Conservation (phyloP, 257 asterid species). For the Ajuga chamaepitys region DNA sequence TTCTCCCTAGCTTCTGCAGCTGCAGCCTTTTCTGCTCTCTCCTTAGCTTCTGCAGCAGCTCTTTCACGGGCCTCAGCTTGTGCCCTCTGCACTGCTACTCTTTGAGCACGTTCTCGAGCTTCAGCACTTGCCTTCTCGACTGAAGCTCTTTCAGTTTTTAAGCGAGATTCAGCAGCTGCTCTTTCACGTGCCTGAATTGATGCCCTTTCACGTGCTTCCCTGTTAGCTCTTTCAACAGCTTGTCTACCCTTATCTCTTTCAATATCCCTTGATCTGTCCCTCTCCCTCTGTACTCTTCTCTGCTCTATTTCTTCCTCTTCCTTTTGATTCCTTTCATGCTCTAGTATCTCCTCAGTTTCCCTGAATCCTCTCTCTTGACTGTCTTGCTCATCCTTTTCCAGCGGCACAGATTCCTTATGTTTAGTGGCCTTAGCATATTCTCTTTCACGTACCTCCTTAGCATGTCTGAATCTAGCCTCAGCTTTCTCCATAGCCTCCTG, state of each 20-base stretch:
- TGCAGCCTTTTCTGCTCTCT: conserved; percentile 76
- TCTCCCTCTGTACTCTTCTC: conserved; percentile 59
- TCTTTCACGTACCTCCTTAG: conserved; percentile 95
- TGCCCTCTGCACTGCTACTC: conserved; percentile 89
- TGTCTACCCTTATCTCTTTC: conserved; percentile 81
- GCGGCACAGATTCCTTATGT: conserved; percentile 48
- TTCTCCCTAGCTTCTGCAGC: conserved; percentile 45
- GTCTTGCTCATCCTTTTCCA: conserved; percentile 61
- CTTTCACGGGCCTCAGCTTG: conserved; percentile 98
- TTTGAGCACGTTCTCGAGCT: conserved; percentile 83
- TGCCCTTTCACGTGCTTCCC: conserved; percentile 98
- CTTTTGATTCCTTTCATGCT: conserved; percentile 59
- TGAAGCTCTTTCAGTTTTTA: conserved; percentile 67
- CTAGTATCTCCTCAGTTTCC: conserved; percentile 71
- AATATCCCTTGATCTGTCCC: conserved; percentile 56
- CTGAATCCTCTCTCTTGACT: conserved; percentile 49
- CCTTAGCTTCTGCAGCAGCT: conserved; percentile 92
- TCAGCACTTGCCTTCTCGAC: conserved; percentile 70
- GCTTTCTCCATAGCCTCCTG: conserved; percentile 99
- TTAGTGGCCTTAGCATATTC: conserved; percentile 76
- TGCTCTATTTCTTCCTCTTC: conserved; percentile 88
- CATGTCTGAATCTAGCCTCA: conserved; percentile 91
- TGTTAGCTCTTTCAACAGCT: conserved; percentile 90
- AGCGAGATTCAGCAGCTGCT: conserved; percentile 60
- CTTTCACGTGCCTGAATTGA: conserved; percentile 63